These are phyloP conservation scores for Biancaea sappan DNA, from an alignment of 306 rosid genomes.

Conservation along the genomic window DNA sequence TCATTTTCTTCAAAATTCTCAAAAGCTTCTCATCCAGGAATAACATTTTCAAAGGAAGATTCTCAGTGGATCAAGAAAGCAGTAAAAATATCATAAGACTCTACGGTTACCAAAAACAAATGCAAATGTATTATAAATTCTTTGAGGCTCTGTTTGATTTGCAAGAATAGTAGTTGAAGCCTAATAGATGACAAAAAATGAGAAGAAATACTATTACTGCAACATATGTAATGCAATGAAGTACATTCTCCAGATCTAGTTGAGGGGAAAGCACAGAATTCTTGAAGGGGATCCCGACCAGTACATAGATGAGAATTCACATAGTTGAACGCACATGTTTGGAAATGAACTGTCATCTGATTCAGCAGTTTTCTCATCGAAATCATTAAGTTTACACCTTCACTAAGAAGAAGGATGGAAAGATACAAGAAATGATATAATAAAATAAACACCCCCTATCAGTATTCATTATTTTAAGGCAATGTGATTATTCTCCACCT, in stretches of 20 bases:
- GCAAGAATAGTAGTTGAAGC: not conserved
- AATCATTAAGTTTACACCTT: conserved; percentile 15
- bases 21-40: not conserved
- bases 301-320: not conserved
- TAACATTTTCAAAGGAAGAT: not conserved
- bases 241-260: not conserved
- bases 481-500: conserved; percentile 56
- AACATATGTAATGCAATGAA: conserved; percentile 5
- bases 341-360: not conserved
- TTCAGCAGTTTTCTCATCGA: conserved; percentile 27
- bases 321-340: conserved; percentile 8
- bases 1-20: not conserved
- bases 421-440: conserved; percentile 23
- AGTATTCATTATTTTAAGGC: conserved; percentile 15
- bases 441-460: conserved; percentile 7
- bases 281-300: not conserved
- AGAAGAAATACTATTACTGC: not conserved
- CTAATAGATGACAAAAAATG: not conserved
- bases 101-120: not conserved
- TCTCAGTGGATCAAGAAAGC: not conserved
- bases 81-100: not conserved
- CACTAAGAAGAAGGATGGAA: conserved; percentile 8
- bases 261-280: not conserved
- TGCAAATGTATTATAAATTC: not conserved
- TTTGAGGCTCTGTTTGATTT: not conserved